Conservation (phyloP, 345 rosid genomes). For the Cardamine chenopodiifolia region DNA sequence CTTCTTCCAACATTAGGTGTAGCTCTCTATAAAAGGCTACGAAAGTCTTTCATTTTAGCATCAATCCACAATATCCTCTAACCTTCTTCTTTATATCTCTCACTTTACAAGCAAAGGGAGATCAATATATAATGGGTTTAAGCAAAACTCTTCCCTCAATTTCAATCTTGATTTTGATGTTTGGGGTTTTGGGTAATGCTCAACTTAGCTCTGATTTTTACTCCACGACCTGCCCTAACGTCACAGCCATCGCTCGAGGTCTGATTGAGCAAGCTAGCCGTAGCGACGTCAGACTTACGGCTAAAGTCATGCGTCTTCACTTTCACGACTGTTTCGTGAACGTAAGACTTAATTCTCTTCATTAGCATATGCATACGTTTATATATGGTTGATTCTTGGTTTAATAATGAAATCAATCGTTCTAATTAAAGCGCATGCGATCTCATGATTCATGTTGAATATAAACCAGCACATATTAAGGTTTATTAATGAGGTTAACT, state of each 20-base stretch:
- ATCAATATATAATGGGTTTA: conserved; percentile 28
- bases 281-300: conserved; percentile 35
- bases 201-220: conserved; percentile 33
- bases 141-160: conserved; percentile 17
- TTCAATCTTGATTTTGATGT: conserved; percentile 14
- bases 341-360: conserved; percentile 39
- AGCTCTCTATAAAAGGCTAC: conserved; percentile 33
- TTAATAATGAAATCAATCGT: not conserved
- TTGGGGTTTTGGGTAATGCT: conserved; percentile 23
- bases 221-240: conserved; percentile 37
- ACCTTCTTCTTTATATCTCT: conserved; percentile 14
- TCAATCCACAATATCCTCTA: conserved; percentile 10
- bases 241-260: conserved; percentile 29
- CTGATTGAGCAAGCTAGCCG: conserved; percentile 38
- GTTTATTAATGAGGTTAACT: not conserved
- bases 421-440: not conserved
- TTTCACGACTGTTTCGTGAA: conserved; percentile 73
- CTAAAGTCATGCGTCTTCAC: conserved; percentile 49
- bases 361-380: not conserved
- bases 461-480: not conserved
- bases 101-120: not conserved
- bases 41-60: conserved; percentile 2
- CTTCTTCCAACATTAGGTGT: conserved; percentile 13
- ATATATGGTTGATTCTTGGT: not conserved
- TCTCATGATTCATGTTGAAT: conserved; percentile 1